Evolutionary conservation across 2,329 filamentous ascomycete genomes (phyloP).

Genomic region (Camptophora hylomeconis): DNA sequence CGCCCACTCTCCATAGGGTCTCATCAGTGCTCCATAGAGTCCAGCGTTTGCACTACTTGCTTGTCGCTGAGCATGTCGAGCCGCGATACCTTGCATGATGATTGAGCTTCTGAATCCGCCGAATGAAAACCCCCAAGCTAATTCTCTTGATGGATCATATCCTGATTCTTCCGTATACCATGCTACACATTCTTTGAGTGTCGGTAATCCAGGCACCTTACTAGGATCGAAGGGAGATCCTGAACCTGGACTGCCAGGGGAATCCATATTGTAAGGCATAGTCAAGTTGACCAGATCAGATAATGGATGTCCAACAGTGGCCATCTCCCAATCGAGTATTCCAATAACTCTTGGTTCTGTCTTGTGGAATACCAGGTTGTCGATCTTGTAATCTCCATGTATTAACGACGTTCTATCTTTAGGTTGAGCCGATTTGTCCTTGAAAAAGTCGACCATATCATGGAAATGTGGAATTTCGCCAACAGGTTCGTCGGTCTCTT

Average conservation of each 20-base stretch:
- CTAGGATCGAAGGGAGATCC: conserved; percentile 44
- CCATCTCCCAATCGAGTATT: conserved; percentile 97
- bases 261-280: conserved; percentile 24
- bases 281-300: conserved; percentile 76
- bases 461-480: conserved; percentile 74
- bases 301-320: conserved; percentile 88
- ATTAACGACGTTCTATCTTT: conserved; percentile 66
- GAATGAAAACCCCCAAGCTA: conserved; percentile 54
- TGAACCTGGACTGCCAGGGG: conserved; percentile 3
- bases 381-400: conserved; percentile 95
- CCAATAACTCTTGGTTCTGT: conserved; percentile 80
- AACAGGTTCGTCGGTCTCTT: conserved; percentile 62
- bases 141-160: conserved; percentile 52
- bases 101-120: conserved; percentile 45
- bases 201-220: conserved; percentile 53
- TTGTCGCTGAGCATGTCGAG: conserved; percentile 69
- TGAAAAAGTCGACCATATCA: conserved; percentile 69
- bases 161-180: conserved; percentile 59
- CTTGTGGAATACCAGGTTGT: conserved; percentile 81
- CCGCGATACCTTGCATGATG: conserved; percentile 83
- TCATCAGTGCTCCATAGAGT: conserved; percentile 56
- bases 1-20: conserved; percentile 61
- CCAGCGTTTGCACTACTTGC: conserved; percentile 76
- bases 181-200: conserved; percentile 41
- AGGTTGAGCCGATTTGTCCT: conserved; percentile 55